phyloP scores from a whole-genome alignment of 1,284 basidiomycete species.

The Cutaneotrichosporon cutaneum region DNA sequence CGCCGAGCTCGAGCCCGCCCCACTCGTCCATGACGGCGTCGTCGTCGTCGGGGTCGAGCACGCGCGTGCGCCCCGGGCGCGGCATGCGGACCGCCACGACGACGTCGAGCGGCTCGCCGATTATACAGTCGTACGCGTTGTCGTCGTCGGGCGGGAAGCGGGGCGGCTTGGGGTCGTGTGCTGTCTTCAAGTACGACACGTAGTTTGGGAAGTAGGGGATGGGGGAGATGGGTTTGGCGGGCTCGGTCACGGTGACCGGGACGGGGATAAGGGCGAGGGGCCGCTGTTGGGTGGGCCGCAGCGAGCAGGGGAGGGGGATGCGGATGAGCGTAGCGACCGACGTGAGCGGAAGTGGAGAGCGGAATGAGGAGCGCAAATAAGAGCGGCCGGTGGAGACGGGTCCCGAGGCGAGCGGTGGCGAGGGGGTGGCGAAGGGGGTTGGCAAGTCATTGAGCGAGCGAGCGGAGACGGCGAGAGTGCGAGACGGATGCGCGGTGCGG shows the following conservation, averaged over 20 bases:
- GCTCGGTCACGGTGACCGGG: constrained; percentile 18
- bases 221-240: constrained; percentile 28
- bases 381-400: not conserved
- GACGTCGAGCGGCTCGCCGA: constrained; percentile 37
- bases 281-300: constrained; percentile 8
- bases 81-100: constrained; percentile 47
- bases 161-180: constrained; percentile 32
- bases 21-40: constrained; percentile 24
- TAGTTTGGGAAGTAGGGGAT: constrained; percentile 48
- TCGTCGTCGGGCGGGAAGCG: constrained; percentile 25
- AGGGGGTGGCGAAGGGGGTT: not conserved
- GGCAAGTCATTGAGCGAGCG: not conserved
- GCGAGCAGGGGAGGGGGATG: not conserved
- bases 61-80: not conserved
- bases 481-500: not conserved
- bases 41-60: constrained; percentile 16
- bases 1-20: constrained; percentile 24
- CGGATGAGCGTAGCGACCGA: not conserved
- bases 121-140: constrained; percentile 29
- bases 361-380: not conserved
- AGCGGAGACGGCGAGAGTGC: too few relatives aligned
- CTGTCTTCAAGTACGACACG: constrained; percentile 42
- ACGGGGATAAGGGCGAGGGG: constrained; percentile 20
- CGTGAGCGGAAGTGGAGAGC: not conserved
- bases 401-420: not conserved